Evolutionary conservation across 805 yeast genomes (phyloP), one percentile per base, ranked within the genome.

Genomic region (Metschnikowia kofuensis): DNA sequence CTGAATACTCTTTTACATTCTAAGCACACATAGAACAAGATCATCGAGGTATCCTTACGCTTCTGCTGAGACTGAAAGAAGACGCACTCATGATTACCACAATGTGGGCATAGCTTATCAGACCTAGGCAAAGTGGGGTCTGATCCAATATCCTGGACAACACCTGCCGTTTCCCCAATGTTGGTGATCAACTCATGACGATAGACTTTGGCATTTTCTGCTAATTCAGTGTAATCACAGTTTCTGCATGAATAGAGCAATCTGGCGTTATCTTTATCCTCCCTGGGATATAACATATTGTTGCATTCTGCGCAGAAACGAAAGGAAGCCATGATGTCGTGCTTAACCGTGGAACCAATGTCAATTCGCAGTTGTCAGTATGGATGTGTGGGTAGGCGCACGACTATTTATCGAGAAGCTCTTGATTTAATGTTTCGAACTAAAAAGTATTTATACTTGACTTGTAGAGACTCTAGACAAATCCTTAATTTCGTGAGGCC

Each of bases 121-220:
- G 96, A 87, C 56, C 97, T 78, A 47, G 99, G 99, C 63, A 94
- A 83, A 2, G 99, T 94, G n/a, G 98, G 98, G 68, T 94, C 99
- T 26, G 85, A 77, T 0, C 97, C 97, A 56, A 94, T 87, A 67
- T 92, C 98, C 65, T 88, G 91, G 36, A 94, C 96, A 46, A 88
- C 96, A 60, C 98, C 98, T 1, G 98, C 98, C 2, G 97, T 92
- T 64, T 89, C 97, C 35, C 88, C 96, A 55, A 92, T 89, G 60
- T 87, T 86, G 12, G 97, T 82, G 56, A 89, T 86, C 70, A 92
- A 78, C 70, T 94, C 98, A 67, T 94, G 96, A 57, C 97, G 78
- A 67, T 89, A 89, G 35, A 94, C 96, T 64, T 86, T 80, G 31
- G 96, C 85, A 57, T 87, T 81, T 48, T 84, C 90, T 0, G 98